Base-by-base conservation (phyloP, 192 early-diverging fungal genomes). In the Entomortierella parvispora region DNA sequence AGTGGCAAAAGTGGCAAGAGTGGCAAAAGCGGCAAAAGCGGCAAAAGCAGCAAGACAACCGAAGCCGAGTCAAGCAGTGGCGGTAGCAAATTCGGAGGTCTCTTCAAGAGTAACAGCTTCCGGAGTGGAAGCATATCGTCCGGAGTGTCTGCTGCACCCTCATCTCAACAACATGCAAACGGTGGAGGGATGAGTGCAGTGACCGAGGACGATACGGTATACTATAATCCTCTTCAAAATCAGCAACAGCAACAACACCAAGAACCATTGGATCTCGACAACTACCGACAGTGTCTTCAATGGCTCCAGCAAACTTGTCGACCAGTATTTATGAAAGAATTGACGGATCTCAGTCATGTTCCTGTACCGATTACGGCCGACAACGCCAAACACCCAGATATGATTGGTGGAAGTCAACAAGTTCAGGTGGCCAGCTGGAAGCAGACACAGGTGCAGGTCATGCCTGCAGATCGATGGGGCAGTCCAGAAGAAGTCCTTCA, bases 291-390 rank as follows among this genome's bases (percentile, higher is more conserved):
- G 34, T 52, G 48, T 14, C 65, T 77, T 1, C 74, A 77, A 18
- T 77, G 74, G 74, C 42, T 77, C 8, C 74, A 77, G 15, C 74
- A 77, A 40, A 77, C 74, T 11, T 77, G 74, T 47, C 65, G 74
- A 4, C 74, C 74, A 4, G 74, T 77, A 17, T 68, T 77, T n/a
- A 64, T 77, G 65, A 77, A 77, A 29, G 74, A 77, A 23, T 22
- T 77, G 15, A 32, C 53, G 6, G 33, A 77, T 2, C 11, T 68
- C 20, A 64, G n/a, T 22, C 29, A 31, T 23, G 56, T 77, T 8
- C 59, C 65, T 23, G 65, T 68, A 11, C 74, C 65, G 6, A 77
- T 77, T 43, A 77, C 74, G 1, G 47, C 61, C 15, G 55, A 56
- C 37, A 77, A 77, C 42, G 66, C 74, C 10, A 55, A 37, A 48